Conservation (phyloP, 352 stramenopile genomes). For the Pilasporangium apinafurcum region DNA sequence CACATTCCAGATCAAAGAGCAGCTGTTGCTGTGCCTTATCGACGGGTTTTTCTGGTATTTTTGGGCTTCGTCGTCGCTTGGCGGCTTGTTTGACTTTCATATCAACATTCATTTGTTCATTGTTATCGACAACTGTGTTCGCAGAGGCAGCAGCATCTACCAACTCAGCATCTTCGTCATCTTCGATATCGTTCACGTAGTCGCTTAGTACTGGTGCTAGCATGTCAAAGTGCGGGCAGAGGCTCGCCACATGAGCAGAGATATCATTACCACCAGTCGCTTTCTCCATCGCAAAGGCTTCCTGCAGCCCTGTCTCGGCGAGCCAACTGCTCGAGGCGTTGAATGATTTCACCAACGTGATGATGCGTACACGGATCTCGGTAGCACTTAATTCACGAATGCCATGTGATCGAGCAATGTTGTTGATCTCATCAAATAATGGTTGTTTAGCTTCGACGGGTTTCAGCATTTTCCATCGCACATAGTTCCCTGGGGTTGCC, state of each 20-base stretch:
- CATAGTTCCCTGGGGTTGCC: constrained; percentile 25
- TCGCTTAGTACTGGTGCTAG: constrained; percentile 18
- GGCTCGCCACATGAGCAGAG: constrained; percentile 24
- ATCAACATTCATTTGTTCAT: too few relatives aligned
- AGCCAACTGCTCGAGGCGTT: constrained; percentile 28
- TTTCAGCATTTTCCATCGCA: constrained; percentile 15
- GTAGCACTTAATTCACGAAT: constrained; percentile 11
- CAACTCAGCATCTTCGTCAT: constrained; percentile 1
- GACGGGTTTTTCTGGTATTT: too few relatives aligned
- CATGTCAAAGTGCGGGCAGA: constrained; percentile 33
- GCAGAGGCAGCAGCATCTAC: constrained; percentile 1
- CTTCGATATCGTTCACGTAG: constrained; percentile 18
- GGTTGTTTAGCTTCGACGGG: constrained; percentile 14
- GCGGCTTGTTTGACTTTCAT: too few relatives aligned
- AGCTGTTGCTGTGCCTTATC: constrained; percentile 29
- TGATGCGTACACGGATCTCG: constrained; percentile 20
- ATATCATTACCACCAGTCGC: constrained; percentile 11
- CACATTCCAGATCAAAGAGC: constrained; percentile 44
- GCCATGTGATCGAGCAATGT: constrained; percentile 20
- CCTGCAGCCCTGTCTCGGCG: constrained; percentile 12
- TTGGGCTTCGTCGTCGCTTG: too few relatives aligned
- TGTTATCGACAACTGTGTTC: too few relatives aligned
- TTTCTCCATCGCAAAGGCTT: constrained; percentile 18
- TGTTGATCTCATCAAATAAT: constrained; percentile 30
- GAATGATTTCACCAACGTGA: constrained; percentile 25